phyloP scores from a whole-genome alignment of 2,329 filamentous ascomycete genomes.

The Simplicillium sp. region DNA sequence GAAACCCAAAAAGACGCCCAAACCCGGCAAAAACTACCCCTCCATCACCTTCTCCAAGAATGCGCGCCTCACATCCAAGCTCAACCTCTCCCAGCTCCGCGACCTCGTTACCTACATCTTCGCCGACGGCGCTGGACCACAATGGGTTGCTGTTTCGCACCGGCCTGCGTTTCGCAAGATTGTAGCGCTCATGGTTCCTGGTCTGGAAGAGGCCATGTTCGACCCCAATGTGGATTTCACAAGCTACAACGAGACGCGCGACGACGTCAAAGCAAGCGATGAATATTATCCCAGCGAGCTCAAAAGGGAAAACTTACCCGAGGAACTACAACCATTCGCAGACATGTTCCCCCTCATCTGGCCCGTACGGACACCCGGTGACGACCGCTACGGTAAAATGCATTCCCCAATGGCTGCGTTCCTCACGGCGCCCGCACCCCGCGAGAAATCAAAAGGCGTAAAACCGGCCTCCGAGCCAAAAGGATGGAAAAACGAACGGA shows the following conservation, averaged over 20 bases:
- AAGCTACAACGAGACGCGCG: constrained; percentile 31
- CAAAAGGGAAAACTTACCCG: constrained; percentile 38
- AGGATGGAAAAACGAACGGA: constrained; percentile 65
- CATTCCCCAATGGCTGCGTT: constrained; percentile 84
- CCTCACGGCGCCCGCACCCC: constrained; percentile 63
- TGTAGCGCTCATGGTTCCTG: constrained; percentile 85
- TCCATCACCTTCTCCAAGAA: constrained; percentile 47
- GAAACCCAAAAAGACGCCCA: constrained; percentile 53
- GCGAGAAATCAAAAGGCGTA: constrained; percentile 52
- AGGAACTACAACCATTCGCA: constrained; percentile 55
- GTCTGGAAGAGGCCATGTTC: constrained; percentile 86
- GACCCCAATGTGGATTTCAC: constrained; percentile 45
- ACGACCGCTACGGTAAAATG: constrained; percentile 69
- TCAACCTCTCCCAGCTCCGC: constrained; percentile 54
- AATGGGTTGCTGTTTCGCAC: constrained; percentile 55
- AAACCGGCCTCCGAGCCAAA: constrained; percentile 54
- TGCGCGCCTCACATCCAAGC: constrained; percentile 49
- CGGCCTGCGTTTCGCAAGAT: constrained; percentile 64
- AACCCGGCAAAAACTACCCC: constrained; percentile 47
- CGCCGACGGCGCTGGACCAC: constrained; percentile 53
- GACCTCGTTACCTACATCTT: constrained; percentile 58
- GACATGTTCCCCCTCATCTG: constrained; percentile 82
- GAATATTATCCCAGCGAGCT: constrained; percentile 50
- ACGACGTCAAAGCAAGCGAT: constrained; percentile 37
- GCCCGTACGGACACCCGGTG: constrained; percentile 81